These are phyloP conservation scores for Wallacemonas sp. DNA, from an alignment of 208 protist species.

Conservation along the genomic window DNA sequence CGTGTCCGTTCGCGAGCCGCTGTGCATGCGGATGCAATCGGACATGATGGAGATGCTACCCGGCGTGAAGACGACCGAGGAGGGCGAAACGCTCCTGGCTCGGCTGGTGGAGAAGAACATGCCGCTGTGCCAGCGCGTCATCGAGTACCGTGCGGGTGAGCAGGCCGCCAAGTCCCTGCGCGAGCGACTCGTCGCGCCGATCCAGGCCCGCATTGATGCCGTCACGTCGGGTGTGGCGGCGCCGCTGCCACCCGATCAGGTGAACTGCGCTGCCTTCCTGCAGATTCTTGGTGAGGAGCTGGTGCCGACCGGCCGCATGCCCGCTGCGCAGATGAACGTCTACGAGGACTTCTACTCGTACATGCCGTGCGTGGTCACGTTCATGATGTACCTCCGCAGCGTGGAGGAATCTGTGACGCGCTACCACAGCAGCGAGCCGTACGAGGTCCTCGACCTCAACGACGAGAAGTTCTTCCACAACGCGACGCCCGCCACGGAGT, in stretches of 20 bases:
- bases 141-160: conserved; percentile 92
- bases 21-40: conserved; percentile 63
- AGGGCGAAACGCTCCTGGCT: conserved; percentile 52
- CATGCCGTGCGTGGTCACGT: conserved; percentile 70
- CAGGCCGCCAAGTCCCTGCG: conserved; percentile 27
- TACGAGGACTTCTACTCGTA: conserved; percentile 94
- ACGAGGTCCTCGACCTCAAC: conserved; percentile 50
- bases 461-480: conserved; percentile 45
- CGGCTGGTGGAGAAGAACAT: conserved; percentile 49
- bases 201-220: conserved; percentile 4
- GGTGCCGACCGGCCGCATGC: conserved; percentile 85
- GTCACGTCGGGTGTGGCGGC: conserved; percentile 13
- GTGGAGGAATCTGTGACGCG: conserved; percentile 72
- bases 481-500: conserved; percentile 31
- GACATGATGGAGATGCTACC: conserved; percentile 79
- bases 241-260: conserved; percentile 59
- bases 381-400: conserved; percentile 55
- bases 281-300: conserved; percentile 89
- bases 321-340: conserved; percentile 84
- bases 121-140: conserved; percentile 72
- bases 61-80: conserved; percentile 23
- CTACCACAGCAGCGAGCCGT: conserved; percentile 48
- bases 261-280: conserved; percentile 51
- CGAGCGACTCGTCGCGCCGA: conserved; percentile 7
- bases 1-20: conserved; percentile 90